A percentile compares a stretch with the other conserved stretches of the same genome.
Conservation (phyloP, 177 flowering plant genomes). For the Vitis hybrid region DNA sequence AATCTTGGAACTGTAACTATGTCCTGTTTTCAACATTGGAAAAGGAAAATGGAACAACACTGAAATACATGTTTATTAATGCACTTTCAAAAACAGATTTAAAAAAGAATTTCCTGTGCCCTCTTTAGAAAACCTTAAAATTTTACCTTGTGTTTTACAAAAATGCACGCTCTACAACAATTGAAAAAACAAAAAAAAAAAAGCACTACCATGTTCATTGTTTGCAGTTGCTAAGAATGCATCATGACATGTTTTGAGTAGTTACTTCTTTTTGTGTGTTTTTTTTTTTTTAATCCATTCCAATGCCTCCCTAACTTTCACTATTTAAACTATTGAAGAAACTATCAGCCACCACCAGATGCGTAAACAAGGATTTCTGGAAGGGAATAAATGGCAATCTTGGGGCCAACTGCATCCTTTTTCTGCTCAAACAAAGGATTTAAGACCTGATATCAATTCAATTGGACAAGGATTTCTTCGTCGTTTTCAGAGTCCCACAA, state of each 20-base stretch:
- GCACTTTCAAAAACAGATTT: no score
- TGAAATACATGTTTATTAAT: no score
- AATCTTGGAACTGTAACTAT: no score
- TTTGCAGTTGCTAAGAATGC: neutral
- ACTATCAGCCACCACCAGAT: constrained; percentile 51
- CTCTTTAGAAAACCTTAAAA: no score
- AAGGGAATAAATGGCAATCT: constrained; percentile 34
- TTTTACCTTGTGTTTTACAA: no score
- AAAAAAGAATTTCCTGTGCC: no score
- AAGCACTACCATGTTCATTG: no score
- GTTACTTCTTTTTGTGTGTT: neutral
- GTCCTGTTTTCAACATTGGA: no score
- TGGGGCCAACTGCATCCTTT: constrained; percentile 28
- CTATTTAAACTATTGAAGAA: constrained; percentile 44
- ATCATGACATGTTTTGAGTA: neutral
- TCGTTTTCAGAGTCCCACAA: constrained; percentile 59
- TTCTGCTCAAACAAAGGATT: constrained; percentile 25
- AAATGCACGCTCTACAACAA: no score
- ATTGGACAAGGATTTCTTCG: constrained; percentile 53
- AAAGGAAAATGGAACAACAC: no score
- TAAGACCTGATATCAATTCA: constrained; percentile 21
- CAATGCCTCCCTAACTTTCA: neutral
- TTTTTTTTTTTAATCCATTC: neutral
- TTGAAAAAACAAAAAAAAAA: no score
- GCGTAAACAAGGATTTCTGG: constrained; percentile 46